Evolutionary conservation across 2,329 filamentous ascomycete genomes (phyloP), one percentile per base, ranked within the genome.

Genomic region (Hyphodiscus sp.): DNA sequence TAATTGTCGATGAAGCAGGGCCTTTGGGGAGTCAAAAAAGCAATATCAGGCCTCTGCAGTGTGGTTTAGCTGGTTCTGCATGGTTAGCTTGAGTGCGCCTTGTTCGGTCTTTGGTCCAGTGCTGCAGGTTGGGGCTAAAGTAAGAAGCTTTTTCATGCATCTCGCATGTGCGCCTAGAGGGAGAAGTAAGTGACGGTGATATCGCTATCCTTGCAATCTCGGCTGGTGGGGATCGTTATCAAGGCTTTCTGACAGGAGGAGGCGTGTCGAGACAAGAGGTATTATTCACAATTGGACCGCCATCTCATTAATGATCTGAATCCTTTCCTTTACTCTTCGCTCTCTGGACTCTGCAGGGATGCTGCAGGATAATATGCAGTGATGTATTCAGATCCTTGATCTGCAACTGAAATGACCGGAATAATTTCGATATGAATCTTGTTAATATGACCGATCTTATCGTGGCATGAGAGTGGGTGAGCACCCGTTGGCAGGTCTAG

Each of bases 161-260:
- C 16, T 38, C 33, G 33, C 33, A 13, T 38, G 33, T 38, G 33
- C 2, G 11, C 16, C 33, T 38, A 4, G 20, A 42, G n/a, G n/a
- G 57, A 60, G 58, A 57, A 58, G 51, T 45, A 58, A 55, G 51
- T 41, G 54, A 50, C 51, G 20, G 49, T 46, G 46, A 58, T 64
- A 65, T 64, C 63, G 52, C 19, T 43, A 61, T 53, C 61, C 62
- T 55, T 62, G 62, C 55, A 58, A 61, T 60, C 59, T 58, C 26
- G 43, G 45, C 46, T 49, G 46, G 55, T 51, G 50, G 60, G 57
- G 58, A 57, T 62, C 50, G 41, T 56, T 55, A 58, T 58, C 51
- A 46, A 42, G 33, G 45, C 20, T 43, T 41, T 13, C 41, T 51
- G 45, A 46, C 23, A 38, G 48, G 44, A 33, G 49, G 48, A 30